Evolutionary conservation across 352 stramenopile species (phyloP), one percentile per base, ranked within the genome.

Genomic region (Phytophthora hybrid): DNA sequence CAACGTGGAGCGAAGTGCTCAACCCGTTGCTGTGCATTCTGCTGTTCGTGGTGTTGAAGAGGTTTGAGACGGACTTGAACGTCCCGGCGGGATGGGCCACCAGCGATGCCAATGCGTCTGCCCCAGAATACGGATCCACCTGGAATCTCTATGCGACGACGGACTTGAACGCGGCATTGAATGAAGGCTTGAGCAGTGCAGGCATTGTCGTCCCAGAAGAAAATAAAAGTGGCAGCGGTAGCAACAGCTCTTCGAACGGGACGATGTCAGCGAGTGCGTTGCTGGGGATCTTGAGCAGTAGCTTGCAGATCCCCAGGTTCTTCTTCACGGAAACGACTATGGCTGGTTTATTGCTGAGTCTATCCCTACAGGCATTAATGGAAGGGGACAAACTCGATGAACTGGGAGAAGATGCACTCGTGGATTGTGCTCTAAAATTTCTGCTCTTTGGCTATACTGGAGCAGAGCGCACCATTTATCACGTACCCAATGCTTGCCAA

Each of bases 21-120:
- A 87, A 91, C 26, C 88, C 88, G 14, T 59, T 93, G 62, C 57
- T 92, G 0, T 94, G 87, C 67, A 92, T 96, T 54, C 26, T 95
- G 18, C 61, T 96, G 21, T 92, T 96, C 37, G 81, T 81, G 6
- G 76, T 69, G 37, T 74, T 95, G 54, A 93, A 96, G 78, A 80
- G 52, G 4, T 76, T 91, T 21, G 82, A 91, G 11, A 63, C 76
- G 2, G 80, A 90, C 32, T 29, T 90, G 34, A 68, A 75, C 0
- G 77, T 93, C 23, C 82, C 82, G 6, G 69, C 75, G 2, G 84
- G 84, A n/a, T 93, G 84, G 81, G 55, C 78, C 4, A 83, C 79
- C 10, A 76, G 44, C 4, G 56, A 65, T 2, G 59, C 41, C n/a
- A 89, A 90, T 58, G 51, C 54, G 34, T 87, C 83, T 19, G 66